Evolutionary conservation across 169 alveolate species (phyloP).

Genomic region (Plasmodium knowlesi): DNA sequence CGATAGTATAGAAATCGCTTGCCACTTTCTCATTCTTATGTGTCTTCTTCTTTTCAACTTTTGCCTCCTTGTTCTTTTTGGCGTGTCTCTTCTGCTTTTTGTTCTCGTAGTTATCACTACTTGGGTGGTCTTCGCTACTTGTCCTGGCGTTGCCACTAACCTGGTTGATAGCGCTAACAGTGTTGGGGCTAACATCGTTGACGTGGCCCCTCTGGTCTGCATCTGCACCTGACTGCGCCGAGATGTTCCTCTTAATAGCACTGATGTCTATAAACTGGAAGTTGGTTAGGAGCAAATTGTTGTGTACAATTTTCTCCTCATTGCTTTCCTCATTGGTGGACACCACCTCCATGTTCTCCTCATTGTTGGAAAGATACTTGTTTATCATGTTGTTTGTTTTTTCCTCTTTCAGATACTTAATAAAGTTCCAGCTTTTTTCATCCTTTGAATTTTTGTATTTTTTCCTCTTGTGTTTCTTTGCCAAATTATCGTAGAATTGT

Average conservation of each 20-base stretch:
- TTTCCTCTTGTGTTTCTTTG: slow-evolving; percentile 60
- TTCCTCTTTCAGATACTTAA: slow-evolving; percentile 46
- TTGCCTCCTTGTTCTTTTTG: not conserved
- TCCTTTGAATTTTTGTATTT: slow-evolving; percentile 46
- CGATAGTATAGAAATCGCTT: not conserved
- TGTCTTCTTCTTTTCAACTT: not conserved
- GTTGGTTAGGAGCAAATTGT: slow-evolving; percentile 27
- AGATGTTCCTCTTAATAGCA: not conserved
- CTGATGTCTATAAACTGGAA: slow-evolving; percentile 45
- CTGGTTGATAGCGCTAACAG: not conserved
- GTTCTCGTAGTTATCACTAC: not conserved
- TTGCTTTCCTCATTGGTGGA: slow-evolving; percentile 9
- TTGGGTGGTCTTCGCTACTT: not conserved
- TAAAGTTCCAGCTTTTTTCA: slow-evolving; percentile 57
- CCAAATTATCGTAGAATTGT: slow-evolving; percentile 50
- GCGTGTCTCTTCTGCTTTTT: not conserved
- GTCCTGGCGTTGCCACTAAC: not conserved
- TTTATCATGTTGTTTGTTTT: slow-evolving; percentile 25
- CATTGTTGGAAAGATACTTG: slow-evolving; percentile 18
- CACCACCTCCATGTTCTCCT: not conserved
- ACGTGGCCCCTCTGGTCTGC: not conserved
- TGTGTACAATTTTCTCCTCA: not conserved
- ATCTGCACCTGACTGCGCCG: not conserved
- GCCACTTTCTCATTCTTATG: not conserved
- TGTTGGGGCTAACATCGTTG: not conserved